Percentiles rank a stretch among this genome's conserved stretches.
Evolutionary conservation across 352 stramenopile genomes (phyloP).

Genomic region (Phytophthora cryptogea): DNA sequence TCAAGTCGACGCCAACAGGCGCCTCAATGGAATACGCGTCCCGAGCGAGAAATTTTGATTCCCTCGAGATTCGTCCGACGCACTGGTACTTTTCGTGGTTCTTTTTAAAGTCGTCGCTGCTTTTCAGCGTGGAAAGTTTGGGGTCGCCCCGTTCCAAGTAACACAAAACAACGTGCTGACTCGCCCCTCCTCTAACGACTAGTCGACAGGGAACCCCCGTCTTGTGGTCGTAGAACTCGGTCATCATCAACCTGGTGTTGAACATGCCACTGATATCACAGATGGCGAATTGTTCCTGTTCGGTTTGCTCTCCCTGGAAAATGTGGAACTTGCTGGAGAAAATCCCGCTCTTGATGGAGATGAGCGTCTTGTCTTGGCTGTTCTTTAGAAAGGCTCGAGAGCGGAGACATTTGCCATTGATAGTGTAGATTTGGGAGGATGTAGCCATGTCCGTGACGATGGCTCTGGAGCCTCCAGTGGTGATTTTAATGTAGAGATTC

Average conservation of each 20-base stretch:
- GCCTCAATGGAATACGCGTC: not conserved
- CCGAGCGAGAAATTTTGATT: not conserved
- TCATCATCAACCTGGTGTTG: not conserved
- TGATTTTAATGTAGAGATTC: not conserved
- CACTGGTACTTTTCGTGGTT: constrained; percentile 1
- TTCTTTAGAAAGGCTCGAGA: not conserved
- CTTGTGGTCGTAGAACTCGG: not conserved
- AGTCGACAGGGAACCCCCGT: not conserved
- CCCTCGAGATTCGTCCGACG: not conserved
- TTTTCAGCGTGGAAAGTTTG: not conserved
- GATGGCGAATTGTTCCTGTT: not conserved
- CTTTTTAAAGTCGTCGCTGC: not conserved
- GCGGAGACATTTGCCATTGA: not conserved
- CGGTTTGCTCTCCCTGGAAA: not conserved
- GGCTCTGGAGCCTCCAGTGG: not conserved
- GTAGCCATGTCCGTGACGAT: not conserved
- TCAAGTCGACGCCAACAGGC: not conserved
- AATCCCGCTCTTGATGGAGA: not conserved
- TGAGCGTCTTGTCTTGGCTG: not conserved
- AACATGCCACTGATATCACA: not conserved
- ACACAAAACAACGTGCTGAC: not conserved
- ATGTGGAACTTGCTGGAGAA: not conserved
- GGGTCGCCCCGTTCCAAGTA: not conserved
- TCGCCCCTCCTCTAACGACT: not conserved
- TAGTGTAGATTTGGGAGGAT: not conserved